phyloP scores from a whole-genome alignment of 139 green algal genomes.

The Gonium pectorale region DNA sequence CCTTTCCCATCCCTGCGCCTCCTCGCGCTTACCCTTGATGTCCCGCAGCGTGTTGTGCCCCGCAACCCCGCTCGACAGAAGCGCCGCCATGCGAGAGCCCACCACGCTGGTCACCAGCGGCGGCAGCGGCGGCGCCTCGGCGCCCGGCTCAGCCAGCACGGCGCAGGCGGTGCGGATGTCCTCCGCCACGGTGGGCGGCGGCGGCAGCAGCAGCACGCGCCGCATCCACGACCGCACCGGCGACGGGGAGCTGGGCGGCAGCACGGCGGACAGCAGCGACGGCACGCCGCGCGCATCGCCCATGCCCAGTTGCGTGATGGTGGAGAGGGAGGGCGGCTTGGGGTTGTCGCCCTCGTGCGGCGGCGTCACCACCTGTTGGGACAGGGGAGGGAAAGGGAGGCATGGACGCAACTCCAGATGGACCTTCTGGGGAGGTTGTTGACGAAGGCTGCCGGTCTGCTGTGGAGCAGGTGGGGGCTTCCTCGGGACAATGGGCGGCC shows the following conservation, averaged over 20 bases:
- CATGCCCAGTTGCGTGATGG: slow-evolving; percentile 82
- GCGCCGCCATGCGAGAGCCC: slow-evolving; percentile 2
- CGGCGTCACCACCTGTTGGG: not conserved
- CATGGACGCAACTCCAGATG: not conserved
- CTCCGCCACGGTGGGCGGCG: slow-evolving; percentile 49
- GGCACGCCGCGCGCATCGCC: slow-evolving; percentile 70
- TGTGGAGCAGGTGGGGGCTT: no score
- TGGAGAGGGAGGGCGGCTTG: slow-evolving; percentile 78
- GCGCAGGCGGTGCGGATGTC: not conserved
- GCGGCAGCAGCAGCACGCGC: slow-evolving; percentile 70
- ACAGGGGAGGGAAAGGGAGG: not conserved
- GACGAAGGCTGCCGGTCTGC: no score
- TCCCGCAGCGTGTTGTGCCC: slow-evolving; percentile 35
- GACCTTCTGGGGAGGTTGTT: no score
- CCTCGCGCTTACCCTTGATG: not conserved
- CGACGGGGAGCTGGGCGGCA: slow-evolving; percentile 54
- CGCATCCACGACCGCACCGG: slow-evolving; percentile 53
- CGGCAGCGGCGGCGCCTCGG: not conserved
- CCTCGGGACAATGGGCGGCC: no score
- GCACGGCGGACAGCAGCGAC: slow-evolving; percentile 68
- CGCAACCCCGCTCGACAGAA: slow-evolving; percentile 1
- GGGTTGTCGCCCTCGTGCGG: slow-evolving; percentile 47
- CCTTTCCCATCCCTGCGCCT: not conserved
- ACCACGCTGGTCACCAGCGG: slow-evolving; percentile 2
- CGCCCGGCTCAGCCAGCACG: not conserved